Base-by-base conservation (phyloP, 129 eudicot genomes). In the Escallonia herrerae region DNA sequence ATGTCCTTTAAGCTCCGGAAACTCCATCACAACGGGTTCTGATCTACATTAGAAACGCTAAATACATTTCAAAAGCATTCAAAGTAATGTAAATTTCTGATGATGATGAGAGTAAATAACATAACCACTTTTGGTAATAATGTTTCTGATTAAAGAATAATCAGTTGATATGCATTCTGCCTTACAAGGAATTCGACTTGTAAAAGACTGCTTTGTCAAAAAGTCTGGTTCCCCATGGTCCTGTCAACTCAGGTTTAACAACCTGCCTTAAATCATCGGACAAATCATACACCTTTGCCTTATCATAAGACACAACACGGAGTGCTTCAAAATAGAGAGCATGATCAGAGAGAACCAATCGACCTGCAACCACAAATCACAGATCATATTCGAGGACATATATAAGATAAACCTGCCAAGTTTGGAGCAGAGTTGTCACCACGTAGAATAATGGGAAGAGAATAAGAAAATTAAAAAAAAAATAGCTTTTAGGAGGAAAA, bases 1-100 rank as follows among this genome's bases (percentile, higher is more conserved):
- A 65, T 91, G 96, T 47, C 97, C 97, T 80, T 91, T 91, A 42
- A 91, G 87, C 86, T 91, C 96, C 5, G 97, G 97, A 63, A 91
- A 88, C 86, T 91, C 97, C 89, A 91, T 72, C 22, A 87, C 56
- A 70, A 85, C 94, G 8, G 95, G 91, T 64, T 91, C 95, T 71
- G 96, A 74, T 78, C 97, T 87, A 75, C 87, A 85, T 22, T 44
- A 62, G 65, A 76, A 60, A 40, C 60, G 76, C 66, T 46, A 72
- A 70, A 65, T 65, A 50, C 66, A 62, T 37, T 77, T 52, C 73
- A 62, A 71, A 43, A 50, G 53, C 60, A 22, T 52, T 53, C 43
- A 57, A 63, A 12, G 59, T 38, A 13, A 67, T 43, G 59, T n/a
- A 66, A 15, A 51, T 8, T 38, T 11, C 37, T 47, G 56, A 41